Evolutionary conservation across 768 basidiomycete genomes (phyloP), one percentile per base, ranked within the genome.

Genomic region (Podaxis sp.): DNA sequence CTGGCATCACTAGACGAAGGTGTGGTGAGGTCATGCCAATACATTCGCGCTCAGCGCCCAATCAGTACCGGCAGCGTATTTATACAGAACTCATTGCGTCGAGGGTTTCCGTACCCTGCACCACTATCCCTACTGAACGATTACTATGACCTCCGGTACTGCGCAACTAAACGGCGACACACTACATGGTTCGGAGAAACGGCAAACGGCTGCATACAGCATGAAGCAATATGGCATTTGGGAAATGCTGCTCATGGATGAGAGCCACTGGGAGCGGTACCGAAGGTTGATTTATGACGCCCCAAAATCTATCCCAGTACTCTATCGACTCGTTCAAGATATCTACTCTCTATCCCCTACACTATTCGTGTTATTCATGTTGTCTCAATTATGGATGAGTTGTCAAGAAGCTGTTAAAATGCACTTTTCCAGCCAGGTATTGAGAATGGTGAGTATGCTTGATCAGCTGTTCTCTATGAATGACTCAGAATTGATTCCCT

Each of bases 271-370:
- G 6, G 26, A 60, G 2, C 37, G 8, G 33, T 46, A 33, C 37
- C 60, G 15, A 12, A 41, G 41, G 15, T 22, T 53, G 4, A 20
- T 60, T 44, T 15, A 22, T 26, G 60, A 36, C 5, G 5, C 22
- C 10, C 60, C 51, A 7, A 46, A 46, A 15, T n/a, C 30, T 10
- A 37, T 66, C 3, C 62, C 63, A 12, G 62, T 69, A 17, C 66
- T 69, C 36, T 55, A 26, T 13, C 66, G 64, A 10, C 66, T 74
- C 15, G 15, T 53, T 10, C 26, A 30, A 5, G 73, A 74, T 17
- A 62, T 74, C 37, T 73, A 57, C 44, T 38, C 52, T 11, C 11
- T 72, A 1, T 60, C 68, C 6, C 69, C 64, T 1, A 36, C 24
- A 2, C 49, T 72, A 48, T 63, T 69, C 11, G 30, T 65, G 22